Evolutionary conservation across 139 green algal genomes (phyloP).

Genomic region (Axilococcus clingmanii): DNA sequence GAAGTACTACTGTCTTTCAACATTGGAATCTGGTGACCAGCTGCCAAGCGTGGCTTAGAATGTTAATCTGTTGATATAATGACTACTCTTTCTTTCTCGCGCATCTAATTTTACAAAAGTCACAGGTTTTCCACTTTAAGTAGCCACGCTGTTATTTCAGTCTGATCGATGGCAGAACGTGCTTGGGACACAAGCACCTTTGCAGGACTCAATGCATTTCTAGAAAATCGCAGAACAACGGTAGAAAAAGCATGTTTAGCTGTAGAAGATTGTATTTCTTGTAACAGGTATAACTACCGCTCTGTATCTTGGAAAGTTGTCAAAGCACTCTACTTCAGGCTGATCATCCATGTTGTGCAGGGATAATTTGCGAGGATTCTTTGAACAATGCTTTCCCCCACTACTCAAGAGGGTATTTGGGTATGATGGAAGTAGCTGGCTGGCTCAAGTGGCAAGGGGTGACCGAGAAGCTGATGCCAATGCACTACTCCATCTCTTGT

Average conservation of each 20-base stretch:
- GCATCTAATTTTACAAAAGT: no score
- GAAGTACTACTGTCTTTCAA: no score
- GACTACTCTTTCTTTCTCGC: no score
- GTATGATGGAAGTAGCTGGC: slow-evolving; percentile 63
- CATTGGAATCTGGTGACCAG: no score
- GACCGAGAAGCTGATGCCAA: slow-evolving; percentile 42
- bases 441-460: slow-evolving; percentile 44
- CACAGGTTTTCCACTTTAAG: no score
- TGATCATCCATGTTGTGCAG: no score
- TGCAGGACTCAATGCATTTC: slow-evolving; percentile 8
- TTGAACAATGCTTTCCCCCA: slow-evolving; percentile 65
- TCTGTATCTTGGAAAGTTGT: no score
- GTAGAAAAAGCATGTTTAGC: slow-evolving; percentile 40
- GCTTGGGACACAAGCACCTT: slow-evolving; percentile 13
- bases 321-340: no score
- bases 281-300: slow-evolving; percentile 55
- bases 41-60: no score
- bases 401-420: slow-evolving; percentile 69
- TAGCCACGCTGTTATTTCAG: no score
- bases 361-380: slow-evolving; percentile 74
- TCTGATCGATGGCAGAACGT: no score
- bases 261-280: slow-evolving; percentile 53
- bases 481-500: slow-evolving; percentile 48
- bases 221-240: slow-evolving; percentile 7
- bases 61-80: no score